Conservation (phyloP, 1,284 basidiomycete species). For the Cutaneotrichosporon arboriforme region DNA sequence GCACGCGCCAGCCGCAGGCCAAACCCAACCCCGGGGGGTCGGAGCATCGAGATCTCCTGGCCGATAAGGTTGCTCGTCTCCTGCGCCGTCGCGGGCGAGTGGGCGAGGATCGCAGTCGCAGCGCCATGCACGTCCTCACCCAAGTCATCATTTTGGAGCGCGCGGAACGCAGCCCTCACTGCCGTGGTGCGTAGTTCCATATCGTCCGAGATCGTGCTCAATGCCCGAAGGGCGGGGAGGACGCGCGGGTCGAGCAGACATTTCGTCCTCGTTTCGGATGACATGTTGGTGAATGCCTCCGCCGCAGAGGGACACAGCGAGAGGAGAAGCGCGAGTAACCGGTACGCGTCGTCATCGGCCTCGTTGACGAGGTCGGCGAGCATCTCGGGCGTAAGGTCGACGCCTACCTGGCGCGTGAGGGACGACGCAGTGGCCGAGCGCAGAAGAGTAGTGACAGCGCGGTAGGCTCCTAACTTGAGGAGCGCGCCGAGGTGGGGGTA, state of each 20-base stretch:
- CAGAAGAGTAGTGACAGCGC: slow-evolving; percentile 5
- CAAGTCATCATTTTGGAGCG: no score
- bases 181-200: no score
- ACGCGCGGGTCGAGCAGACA: slow-evolving; percentile 16
- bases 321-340: slow-evolving; percentile 18
- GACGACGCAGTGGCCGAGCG: slow-evolving; percentile 1
- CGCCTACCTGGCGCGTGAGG: slow-evolving; percentile 9
- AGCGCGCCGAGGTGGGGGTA: slow-evolving; percentile 7
- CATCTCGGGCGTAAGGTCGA: slow-evolving; percentile 13
- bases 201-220: background rate
- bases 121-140: no score
- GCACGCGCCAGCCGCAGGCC: slow-evolving; percentile 7
- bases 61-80: background rate
- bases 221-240: slow-evolving; percentile 15
- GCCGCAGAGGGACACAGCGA: slow-evolving; percentile 9
- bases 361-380: slow-evolving; percentile 13
- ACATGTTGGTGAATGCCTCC: slow-evolving; percentile 2
- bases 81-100: background rate
- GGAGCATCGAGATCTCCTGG: background rate
- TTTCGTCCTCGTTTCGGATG: slow-evolving; percentile 1
- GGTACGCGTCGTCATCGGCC: slow-evolving; percentile 12
- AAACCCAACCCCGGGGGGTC: background rate
- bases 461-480: slow-evolving; percentile 9
- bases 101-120: slow-evolving; percentile 4
- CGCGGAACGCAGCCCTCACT: no score